Evolutionary conservation across 257 asterid species (phyloP), one percentile per base, ranked within the genome.

Genomic region (Mentha longifolia): DNA sequence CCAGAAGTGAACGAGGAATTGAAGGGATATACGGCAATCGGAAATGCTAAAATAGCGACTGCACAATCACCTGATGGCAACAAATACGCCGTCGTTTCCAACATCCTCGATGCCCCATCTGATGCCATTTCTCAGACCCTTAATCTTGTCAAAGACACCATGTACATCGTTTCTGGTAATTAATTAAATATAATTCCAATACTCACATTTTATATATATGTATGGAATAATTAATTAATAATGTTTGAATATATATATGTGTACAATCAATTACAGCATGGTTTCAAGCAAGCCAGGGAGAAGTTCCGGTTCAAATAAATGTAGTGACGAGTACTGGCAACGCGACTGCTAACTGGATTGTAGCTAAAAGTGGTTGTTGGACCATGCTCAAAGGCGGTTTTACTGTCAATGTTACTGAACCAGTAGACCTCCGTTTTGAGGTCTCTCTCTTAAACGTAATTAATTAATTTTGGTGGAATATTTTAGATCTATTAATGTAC

Each of bases 91-190:
- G 82, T 81, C 19, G 88, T 80, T 7, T 67, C 68, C 12, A 50
- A 76, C 7, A 83, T 86, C 61, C 65, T 9, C 4, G 52, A 5
- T 41, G 35, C 9, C 0, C 7, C 0, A 1, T 82, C 70, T 0
- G 68, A 80, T 37, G 79, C 84, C 52, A 58, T 89, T 10, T 20
- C 87, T 1, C 96, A 87, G 15, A 67, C 6, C 6, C 73, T 87
- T 25, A 0, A 71, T 15, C n/a, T 84, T 37, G 86, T 83, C 5
- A 67, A 74, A 25, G 85, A 67, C 0, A 84, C 51, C 35, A 61
- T 82, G 4, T 89, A 89, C 61, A 76, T 81, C 1, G 71, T 91
- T 51, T 87, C 94, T 0, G 96, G 97, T 90, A n/a, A n/a, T n/a
- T n/a, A n/a, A n/a, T n/a, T n/a, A n/a, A n/a, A n/a, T n/a, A n/a